Evolutionary conservation across 2,329 filamentous ascomycete genomes (phyloP).

Genomic region (Xylaria sp.): DNA sequence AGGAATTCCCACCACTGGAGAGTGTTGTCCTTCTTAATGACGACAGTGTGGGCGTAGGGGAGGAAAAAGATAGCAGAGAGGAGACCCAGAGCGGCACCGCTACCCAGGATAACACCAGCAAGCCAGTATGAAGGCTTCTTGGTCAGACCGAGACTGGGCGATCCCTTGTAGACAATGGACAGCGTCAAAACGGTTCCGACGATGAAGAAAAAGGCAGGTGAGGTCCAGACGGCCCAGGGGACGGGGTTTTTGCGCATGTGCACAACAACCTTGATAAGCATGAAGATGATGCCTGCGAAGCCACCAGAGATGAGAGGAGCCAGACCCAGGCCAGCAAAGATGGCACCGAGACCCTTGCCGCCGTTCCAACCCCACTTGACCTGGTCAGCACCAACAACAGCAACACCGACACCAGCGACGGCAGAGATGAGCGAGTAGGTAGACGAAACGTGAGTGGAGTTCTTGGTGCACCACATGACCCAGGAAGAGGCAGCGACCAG

Average conservation of each 20-base stretch:
- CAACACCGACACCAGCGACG: slow-evolving; percentile 75
- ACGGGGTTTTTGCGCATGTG: slow-evolving; percentile 78
- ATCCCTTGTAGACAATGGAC: slow-evolving; percentile 84
- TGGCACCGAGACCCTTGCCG: slow-evolving; percentile 76
- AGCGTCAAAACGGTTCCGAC: slow-evolving; percentile 79
- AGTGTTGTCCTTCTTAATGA: slow-evolving; percentile 75
- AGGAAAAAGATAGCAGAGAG: slow-evolving; percentile 78
- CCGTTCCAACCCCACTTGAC: slow-evolving; percentile 77
- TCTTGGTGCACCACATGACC: slow-evolving; percentile 83
- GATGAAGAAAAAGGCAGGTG: slow-evolving; percentile 82
- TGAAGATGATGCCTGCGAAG: slow-evolving; percentile 76
- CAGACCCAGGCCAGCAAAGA: slow-evolving; percentile 77
- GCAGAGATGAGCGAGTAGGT: slow-evolving; percentile 78
- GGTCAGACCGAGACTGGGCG: slow-evolving; percentile 72
- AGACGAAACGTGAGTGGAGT: slow-evolving; percentile 79
- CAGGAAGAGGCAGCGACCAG: slow-evolving; percentile 73
- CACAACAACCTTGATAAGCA: slow-evolving; percentile 77
- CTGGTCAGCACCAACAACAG: slow-evolving; percentile 68
- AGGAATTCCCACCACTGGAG: slow-evolving; percentile 72
- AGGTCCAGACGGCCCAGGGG: slow-evolving; percentile 77
- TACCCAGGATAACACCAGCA: slow-evolving; percentile 72
- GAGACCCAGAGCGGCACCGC: slow-evolving; percentile 68
- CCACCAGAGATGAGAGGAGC: slow-evolving; percentile 73
- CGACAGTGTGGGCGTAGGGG: slow-evolving; percentile 72
- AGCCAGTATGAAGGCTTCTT: slow-evolving; percentile 77